phyloP scores from a whole-genome alignment of 2,329 filamentous ascomycete species.

The Cladophialophora chaetospira region DNA sequence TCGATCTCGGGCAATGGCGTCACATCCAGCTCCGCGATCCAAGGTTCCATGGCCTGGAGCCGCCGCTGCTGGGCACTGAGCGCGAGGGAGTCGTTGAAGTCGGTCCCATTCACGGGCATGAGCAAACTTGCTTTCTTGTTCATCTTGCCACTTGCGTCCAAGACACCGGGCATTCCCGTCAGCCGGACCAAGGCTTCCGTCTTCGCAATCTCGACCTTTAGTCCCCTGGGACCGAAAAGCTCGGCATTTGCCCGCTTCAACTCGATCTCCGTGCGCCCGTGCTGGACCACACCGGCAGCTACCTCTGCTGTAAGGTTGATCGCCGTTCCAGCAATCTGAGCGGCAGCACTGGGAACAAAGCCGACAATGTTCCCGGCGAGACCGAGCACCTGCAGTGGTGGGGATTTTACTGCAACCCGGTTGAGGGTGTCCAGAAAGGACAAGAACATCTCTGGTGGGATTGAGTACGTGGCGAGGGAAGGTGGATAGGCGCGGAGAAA shows the following conservation, averaged over 20 bases:
- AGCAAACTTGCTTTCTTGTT: conserved; percentile 29
- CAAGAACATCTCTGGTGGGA: conserved; percentile 46
- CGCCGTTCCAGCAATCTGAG: conserved; percentile 33
- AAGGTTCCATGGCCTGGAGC: conserved; percentile 32
- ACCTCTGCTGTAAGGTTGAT: conserved; percentile 35
- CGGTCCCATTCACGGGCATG: not conserved
- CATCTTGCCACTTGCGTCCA: conserved; percentile 34
- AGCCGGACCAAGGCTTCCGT: conserved; percentile 36
- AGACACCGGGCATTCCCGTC: conserved; percentile 33
- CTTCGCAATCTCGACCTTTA: conserved; percentile 36
- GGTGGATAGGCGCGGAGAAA: conserved; percentile 21
- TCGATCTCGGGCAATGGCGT: conserved; percentile 23
- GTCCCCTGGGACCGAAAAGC: conserved; percentile 33
- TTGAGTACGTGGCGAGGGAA: conserved; percentile 44
- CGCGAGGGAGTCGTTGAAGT: not conserved
- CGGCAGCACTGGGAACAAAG: conserved; percentile 32
- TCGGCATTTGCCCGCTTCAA: conserved; percentile 35
- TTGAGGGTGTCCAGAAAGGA: conserved; percentile 36
- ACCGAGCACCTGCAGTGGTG: conserved; percentile 36
- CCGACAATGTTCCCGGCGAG: conserved; percentile 34
- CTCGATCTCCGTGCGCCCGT: conserved; percentile 33
- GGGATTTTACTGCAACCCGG: conserved; percentile 32
- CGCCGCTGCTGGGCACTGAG: conserved; percentile 25
- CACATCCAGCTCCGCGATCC: conserved; percentile 35
- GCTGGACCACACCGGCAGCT: conserved; percentile 31